Conservation (phyloP, 2,329 filamentous ascomycete species). For the Pezicula carpinea region DNA sequence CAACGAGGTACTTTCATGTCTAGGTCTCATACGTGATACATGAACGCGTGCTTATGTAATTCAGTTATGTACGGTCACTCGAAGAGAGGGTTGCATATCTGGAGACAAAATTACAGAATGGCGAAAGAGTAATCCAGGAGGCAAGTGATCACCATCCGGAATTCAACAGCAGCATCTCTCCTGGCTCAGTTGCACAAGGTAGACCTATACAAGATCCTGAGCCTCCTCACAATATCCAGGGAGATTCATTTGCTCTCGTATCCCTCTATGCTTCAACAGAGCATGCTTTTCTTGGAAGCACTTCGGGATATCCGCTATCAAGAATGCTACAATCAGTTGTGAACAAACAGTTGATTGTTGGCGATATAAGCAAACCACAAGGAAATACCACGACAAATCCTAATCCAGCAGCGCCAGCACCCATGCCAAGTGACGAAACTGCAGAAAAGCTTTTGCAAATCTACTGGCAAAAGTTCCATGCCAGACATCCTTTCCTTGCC, state of each 20-base stretch:
- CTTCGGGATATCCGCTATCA: background rate
- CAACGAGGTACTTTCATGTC: background rate
- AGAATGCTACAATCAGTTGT: background rate
- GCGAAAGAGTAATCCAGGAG: background rate
- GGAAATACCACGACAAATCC: background rate
- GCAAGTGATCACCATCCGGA: background rate
- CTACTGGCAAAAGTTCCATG: constrained; percentile 1
- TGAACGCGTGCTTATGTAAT: background rate
- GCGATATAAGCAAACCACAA: background rate
- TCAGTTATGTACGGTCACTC: background rate
- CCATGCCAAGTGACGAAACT: background rate
- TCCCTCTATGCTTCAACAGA: background rate
- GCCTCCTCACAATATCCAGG: background rate
- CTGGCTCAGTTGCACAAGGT: background rate
- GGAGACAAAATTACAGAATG: background rate
- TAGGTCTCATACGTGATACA: background rate
- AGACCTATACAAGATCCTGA: background rate
- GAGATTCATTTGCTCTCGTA: background rate
- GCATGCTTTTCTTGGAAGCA: constrained; percentile 1
- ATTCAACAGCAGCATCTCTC: background rate
- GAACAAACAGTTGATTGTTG: constrained; percentile 1
- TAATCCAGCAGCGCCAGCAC: background rate
- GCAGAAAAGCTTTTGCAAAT: background rate
- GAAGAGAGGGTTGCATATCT: background rate
- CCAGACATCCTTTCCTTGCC: background rate